These are phyloP conservation scores for Quercus alba DNA, from an alignment of 306 rosid genomes.

Conservation along the genomic window DNA sequence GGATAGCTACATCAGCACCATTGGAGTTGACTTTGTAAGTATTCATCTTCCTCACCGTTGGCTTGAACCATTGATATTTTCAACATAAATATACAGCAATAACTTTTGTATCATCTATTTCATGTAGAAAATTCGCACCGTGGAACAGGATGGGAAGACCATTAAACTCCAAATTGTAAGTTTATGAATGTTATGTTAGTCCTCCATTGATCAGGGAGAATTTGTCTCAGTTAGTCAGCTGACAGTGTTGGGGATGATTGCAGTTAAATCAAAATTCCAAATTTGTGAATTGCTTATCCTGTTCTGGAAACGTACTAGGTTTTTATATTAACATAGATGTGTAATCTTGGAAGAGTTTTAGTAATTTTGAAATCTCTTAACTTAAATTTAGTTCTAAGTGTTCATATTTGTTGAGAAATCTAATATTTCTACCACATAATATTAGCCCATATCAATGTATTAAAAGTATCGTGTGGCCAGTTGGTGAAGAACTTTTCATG, in stretches of 20 bases:
- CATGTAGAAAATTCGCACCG: constrained; percentile 89
- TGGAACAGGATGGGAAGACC: constrained; percentile 93
- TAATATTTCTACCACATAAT: too few relatives aligned
- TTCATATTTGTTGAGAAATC: not conserved
- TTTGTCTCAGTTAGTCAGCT: not conserved
- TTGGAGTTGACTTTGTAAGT: constrained; percentile 99
- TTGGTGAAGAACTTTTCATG: too few relatives aligned
- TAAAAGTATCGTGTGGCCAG: too few relatives aligned
- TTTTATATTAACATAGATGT: not conserved
- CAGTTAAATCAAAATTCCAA: not conserved
- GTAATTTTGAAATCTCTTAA: not conserved
- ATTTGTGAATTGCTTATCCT: not conserved
- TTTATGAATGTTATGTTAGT: constrained; percentile 6
- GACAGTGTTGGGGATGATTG: constrained; percentile 15
- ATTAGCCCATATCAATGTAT: too few relatives aligned
- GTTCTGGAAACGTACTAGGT: not conserved
- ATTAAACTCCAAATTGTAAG: constrained; percentile 92
- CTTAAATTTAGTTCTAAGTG: not conserved
- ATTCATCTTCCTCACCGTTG: constrained; percentile 2
- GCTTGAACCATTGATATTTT: not conserved
- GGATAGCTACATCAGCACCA: constrained; percentile 99
- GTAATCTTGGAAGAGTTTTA: not conserved
- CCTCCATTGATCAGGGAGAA: constrained; percentile 1
- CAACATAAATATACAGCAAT: constrained; percentile 11
- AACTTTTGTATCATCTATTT: constrained; percentile 9